A percentile compares a stretch with the other conserved stretches of the same genome.
Conservation (phyloP, 345 rosid genomes). For the Mangifera indica region DNA sequence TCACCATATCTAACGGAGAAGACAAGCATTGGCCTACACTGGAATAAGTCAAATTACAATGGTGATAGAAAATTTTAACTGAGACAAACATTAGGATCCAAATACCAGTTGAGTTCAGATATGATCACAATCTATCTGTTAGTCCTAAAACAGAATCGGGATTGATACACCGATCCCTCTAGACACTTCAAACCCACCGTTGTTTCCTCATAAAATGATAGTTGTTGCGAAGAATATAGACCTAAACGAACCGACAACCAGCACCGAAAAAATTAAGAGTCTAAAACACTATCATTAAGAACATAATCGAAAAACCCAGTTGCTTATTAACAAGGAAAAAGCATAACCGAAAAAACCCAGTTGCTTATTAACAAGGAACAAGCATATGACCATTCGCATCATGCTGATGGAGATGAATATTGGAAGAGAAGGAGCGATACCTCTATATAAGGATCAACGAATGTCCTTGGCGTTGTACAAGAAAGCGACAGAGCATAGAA, state of each 20-base stretch:
- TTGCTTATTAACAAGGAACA: neutral
- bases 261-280: neutral
- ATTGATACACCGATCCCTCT: neutral
- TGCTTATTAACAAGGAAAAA: neutral
- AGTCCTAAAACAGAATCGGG: neutral
- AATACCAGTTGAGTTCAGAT: neutral
- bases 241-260: neutral
- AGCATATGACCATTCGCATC: neutral
- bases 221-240: neutral
- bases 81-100: neutral
- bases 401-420: neutral
- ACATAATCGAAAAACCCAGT: neutral
- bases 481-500: conserved; percentile 86
- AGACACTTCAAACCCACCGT: neutral
- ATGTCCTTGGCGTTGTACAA: conserved; percentile 56
- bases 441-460: conserved; percentile 24
- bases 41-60: too few relatives aligned
- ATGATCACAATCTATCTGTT: neutral
- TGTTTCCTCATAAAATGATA: neutral
- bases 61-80: neutral
- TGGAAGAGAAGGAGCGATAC: neutral
- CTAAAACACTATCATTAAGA: neutral
- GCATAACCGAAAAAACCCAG: neutral
- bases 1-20: neutral
- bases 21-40: neutral